Conservation (phyloP, 2,329 filamentous ascomycete species). For the Talaromyces atroroseus region DNA sequence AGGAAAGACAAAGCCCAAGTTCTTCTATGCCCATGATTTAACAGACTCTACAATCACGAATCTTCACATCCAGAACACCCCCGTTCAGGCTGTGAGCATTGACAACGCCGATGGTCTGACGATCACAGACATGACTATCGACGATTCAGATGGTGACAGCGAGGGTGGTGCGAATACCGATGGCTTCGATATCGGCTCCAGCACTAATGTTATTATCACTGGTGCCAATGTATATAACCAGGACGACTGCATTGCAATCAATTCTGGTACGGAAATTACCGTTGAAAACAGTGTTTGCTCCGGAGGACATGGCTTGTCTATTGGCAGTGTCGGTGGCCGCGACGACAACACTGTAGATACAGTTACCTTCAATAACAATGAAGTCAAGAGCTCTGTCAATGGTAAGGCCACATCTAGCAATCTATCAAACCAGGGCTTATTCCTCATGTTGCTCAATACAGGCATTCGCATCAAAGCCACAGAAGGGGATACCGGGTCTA, state of each 20-base stretch:
- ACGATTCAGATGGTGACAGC: conserved; percentile 52
- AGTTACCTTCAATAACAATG: conserved; percentile 45
- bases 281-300: conserved; percentile 44
- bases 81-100: conserved; percentile 33
- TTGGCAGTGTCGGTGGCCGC: conserved; percentile 41
- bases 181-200: conserved; percentile 53
- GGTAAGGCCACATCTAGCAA: conserved; percentile 17
- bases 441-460: background rate
- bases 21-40: conserved; percentile 48
- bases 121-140: conserved; percentile 50
- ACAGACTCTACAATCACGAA: conserved; percentile 25
- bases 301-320: conserved; percentile 30
- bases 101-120: conserved; percentile 45
- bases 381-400: conserved; percentile 40
- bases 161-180: conserved; percentile 52
- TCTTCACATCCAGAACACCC: conserved; percentile 30
- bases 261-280: conserved; percentile 40
- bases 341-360: conserved; percentile 49
- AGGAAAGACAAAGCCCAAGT: conserved; percentile 58
- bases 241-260: conserved; percentile 57
- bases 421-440: conserved; percentile 10
- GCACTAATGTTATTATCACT: conserved; percentile 46
- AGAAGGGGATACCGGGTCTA: conserved; percentile 47
- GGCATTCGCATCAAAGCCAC: conserved; percentile 57
- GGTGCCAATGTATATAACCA: conserved; percentile 55